Conservation (phyloP, 2,329 filamentous ascomycete genomes). For the Myriosclerotinia curreyana region DNA sequence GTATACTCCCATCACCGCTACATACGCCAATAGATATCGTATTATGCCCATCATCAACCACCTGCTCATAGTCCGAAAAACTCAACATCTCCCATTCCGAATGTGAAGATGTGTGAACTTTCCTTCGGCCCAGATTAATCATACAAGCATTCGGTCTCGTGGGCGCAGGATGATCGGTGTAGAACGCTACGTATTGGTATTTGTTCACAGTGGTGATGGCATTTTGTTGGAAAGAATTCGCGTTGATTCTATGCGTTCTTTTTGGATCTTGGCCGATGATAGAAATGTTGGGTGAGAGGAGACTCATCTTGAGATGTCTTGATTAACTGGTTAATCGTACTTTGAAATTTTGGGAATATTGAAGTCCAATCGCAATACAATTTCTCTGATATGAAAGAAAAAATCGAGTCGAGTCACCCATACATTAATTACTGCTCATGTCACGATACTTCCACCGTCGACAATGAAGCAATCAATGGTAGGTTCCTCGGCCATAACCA, state of each 20-base stretch:
- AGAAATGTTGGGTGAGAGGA: slow-evolving; percentile 25
- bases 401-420: background rate
- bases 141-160: slow-evolving; percentile 21
- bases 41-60: slow-evolving; percentile 33
- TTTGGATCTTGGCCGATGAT: slow-evolving; percentile 28
- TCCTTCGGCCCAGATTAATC: slow-evolving; percentile 27
- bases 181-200: slow-evolving; percentile 33
- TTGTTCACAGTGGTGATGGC: slow-evolving; percentile 30
- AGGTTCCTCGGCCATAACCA: background rate
- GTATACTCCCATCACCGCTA: slow-evolving; percentile 32
- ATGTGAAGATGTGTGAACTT: background rate
- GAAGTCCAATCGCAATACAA: background rate
- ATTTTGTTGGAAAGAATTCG: slow-evolving; percentile 34
- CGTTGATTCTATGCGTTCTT: slow-evolving; percentile 32
- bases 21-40: slow-evolving; percentile 33
- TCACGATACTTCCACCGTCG: background rate
- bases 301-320: slow-evolving; percentile 8
- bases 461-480: background rate
- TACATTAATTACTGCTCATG: background rate
- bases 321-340: background rate
- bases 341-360: background rate
- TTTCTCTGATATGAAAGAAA: background rate
- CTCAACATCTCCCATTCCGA: slow-evolving; percentile 28
- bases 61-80: slow-evolving; percentile 32
- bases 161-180: slow-evolving; percentile 23